These are phyloP conservation scores for Petrea volubilis DNA, from an alignment of 257 asterid genomes.

Conservation along the genomic window DNA sequence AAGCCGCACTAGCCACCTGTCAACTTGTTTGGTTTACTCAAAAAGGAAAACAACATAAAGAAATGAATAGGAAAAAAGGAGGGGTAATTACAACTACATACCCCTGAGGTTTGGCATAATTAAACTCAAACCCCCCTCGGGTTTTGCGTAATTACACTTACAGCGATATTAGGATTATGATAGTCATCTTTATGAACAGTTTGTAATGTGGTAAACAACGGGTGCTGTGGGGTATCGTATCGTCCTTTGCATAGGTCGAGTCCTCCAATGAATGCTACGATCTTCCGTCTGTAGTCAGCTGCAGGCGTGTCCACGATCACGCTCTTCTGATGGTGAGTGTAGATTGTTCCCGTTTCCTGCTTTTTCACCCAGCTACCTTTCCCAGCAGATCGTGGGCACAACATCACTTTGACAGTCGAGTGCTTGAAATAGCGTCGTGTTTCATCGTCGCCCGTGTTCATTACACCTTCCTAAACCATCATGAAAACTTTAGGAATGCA, in stretches of 20 bases:
- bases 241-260: slow-evolving; percentile 91
- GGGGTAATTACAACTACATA: too few species aligned
- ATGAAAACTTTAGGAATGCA: slow-evolving; percentile 60
- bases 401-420: slow-evolving; percentile 80
- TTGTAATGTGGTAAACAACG: slow-evolving; percentile 60
- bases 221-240: slow-evolving; percentile 83
- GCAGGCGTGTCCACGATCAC: slow-evolving; percentile 80
- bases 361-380: slow-evolving; percentile 89
- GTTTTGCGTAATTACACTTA: slow-evolving; percentile 25
- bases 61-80: too few species aligned
- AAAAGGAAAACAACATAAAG: too few species aligned
- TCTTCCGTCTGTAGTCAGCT: slow-evolving; percentile 53
- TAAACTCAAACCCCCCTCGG: too few species aligned
- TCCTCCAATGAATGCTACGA: slow-evolving; percentile 85
- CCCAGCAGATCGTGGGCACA: slow-evolving; percentile 86
- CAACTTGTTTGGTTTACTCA: too few species aligned
- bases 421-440: slow-evolving; percentile 90
- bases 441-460: slow-evolving; percentile 89
- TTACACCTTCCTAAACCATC: slow-evolving; percentile 78
- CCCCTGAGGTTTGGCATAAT: too few species aligned
- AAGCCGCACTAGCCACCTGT: slow-evolving; percentile 66
- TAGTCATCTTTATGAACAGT: slow-evolving; percentile 80
- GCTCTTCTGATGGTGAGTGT: slow-evolving; percentile 95
- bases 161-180: slow-evolving; percentile 87
- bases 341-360: slow-evolving; percentile 92